These are phyloP conservation scores for Phragmites australis DNA, from an alignment of 176 grass and related monocot species.

Conservation along the genomic window DNA sequence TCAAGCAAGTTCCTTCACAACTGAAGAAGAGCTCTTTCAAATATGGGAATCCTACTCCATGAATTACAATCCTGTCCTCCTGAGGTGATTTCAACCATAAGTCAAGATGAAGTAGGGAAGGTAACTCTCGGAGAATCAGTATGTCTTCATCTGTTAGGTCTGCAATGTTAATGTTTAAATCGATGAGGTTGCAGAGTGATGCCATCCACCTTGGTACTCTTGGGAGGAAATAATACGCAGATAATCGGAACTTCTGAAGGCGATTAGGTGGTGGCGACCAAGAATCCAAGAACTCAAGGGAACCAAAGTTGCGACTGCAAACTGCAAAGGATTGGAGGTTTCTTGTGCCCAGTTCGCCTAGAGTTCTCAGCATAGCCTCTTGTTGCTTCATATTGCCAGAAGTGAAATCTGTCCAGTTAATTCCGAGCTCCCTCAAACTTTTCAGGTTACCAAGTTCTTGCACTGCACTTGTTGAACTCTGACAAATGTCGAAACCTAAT, in stretches of 20 bases:
- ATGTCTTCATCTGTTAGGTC: constrained; percentile 37
- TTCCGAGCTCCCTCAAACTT: constrained; percentile 26
- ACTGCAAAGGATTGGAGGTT: constrained; percentile 29
- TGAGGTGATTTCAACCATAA: constrained; percentile 37
- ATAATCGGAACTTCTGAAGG: constrained; percentile 39
- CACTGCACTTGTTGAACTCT: constrained; percentile 24
- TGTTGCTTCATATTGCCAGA: constrained; percentile 28
- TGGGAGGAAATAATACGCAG: constrained; percentile 37
- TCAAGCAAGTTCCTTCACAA: constrained; percentile 24
- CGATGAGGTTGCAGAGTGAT: constrained; percentile 33
- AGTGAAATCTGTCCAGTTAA: constrained; percentile 36
- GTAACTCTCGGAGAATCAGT: constrained; percentile 27
- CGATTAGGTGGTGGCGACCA: constrained; percentile 19
- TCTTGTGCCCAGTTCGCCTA: constrained; percentile 26
- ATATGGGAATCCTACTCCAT: constrained; percentile 32
- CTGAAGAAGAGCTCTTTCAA: constrained; percentile 26
- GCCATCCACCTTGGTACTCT: constrained; percentile 43
- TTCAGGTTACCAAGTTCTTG: constrained; percentile 28
- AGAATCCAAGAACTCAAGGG: constrained; percentile 25
- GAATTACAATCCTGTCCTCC: constrained; percentile 9
- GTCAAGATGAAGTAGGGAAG: constrained; percentile 21
- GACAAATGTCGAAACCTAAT: constrained; percentile 30
- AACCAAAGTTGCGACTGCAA: constrained; percentile 22
- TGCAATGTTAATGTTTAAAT: constrained; percentile 43
- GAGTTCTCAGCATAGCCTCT: constrained; percentile 21